phyloP scores from a whole-genome alignment of 768 basidiomycete species.

The Lactarius akahatsu region DNA sequence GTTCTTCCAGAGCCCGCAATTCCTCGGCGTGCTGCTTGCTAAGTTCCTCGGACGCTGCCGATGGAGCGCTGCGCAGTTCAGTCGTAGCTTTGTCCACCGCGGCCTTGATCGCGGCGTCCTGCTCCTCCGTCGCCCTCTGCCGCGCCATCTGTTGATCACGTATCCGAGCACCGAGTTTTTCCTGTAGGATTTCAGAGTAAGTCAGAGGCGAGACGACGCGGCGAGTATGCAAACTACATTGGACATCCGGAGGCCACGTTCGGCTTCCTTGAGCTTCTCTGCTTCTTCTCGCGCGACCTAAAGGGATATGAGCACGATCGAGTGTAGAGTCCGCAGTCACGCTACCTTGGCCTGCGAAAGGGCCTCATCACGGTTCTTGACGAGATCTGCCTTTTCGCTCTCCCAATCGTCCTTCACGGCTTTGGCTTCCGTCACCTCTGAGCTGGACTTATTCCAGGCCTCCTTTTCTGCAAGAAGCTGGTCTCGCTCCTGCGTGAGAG shows the following conservation, averaged over 20 bases:
- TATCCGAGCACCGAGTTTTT: conserved; percentile 46
- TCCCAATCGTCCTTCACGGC: conserved; percentile 48
- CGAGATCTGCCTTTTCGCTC: conserved; percentile 56
- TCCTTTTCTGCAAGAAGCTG: conserved; percentile 60
- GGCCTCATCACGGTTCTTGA: conserved; percentile 61
- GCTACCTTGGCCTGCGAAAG: conserved; percentile 56
- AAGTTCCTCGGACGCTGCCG: conserved; percentile 40
- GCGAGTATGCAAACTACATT: conserved; percentile 26
- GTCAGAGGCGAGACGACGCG: background rate
- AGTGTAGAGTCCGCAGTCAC: background rate
- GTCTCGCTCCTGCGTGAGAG: conserved; percentile 60
- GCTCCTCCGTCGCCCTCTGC: conserved; percentile 49
- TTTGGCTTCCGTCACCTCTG: conserved; percentile 29
- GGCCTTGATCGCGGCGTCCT: conserved; percentile 51
- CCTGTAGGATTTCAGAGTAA: conserved; percentile 40
- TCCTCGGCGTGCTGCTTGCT: conserved; percentile 59
- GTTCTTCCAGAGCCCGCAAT: conserved; percentile 53
- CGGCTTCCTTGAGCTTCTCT: conserved; percentile 31
- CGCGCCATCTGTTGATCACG: conserved; percentile 52
- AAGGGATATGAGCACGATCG: background rate
- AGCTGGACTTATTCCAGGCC: conserved; percentile 37
- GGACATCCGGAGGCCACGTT: conserved; percentile 29
- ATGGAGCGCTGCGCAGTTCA: conserved; percentile 40
- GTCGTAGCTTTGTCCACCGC: conserved; percentile 57
- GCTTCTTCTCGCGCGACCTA: conserved; percentile 32